These are phyloP conservation scores for Microthlaspi erraticum DNA, from an alignment of 345 rosid genomes.

Conservation along the genomic window DNA sequence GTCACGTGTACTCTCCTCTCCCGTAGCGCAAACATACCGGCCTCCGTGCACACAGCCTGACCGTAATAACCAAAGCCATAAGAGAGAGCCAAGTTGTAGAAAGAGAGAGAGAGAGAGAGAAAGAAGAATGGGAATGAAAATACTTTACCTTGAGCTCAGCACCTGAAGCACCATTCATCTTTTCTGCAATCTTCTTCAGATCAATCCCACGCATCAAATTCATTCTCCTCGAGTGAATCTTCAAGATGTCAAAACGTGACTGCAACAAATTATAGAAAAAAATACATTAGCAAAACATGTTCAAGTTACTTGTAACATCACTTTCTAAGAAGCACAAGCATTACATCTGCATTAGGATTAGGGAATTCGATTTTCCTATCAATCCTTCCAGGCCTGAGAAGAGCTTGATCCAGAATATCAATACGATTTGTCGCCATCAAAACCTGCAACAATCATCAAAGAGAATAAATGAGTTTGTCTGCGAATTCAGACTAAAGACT, in stretches of 20 bases:
- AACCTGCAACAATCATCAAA: slow-evolving; percentile 58
- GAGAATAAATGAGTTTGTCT: background rate
- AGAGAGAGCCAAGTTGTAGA: background rate
- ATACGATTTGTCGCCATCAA: slow-evolving; percentile 99
- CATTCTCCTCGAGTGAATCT: slow-evolving; percentile 97
- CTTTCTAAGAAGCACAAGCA: background rate
- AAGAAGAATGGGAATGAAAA: background rate
- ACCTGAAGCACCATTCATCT: slow-evolving; percentile 99
- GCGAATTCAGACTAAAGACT: background rate
- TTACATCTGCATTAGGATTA: slow-evolving; percentile 94
- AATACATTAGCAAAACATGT: slow-evolving; percentile 5
- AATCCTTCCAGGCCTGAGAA: slow-evolving; percentile 97
- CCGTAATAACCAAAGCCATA: background rate
- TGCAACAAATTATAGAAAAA: slow-evolving; percentile 47
- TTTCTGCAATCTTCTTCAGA: slow-evolving; percentile 95
- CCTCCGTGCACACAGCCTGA: slow-evolving; percentile 99
- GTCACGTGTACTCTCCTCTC: slow-evolving; percentile 98
- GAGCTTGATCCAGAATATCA: slow-evolving; percentile 97
- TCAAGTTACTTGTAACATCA: background rate
- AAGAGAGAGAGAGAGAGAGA: background rate
- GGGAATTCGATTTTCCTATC: slow-evolving; percentile 99
- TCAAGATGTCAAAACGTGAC: slow-evolving; percentile 92
- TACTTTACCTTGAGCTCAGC: slow-evolving; percentile 90
- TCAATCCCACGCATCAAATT: slow-evolving; percentile 98
- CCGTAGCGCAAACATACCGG: slow-evolving; percentile 98